Evolutionary conservation across 352 stramenopile species (phyloP), one percentile per base, ranked within the genome.

Genomic region (Phytophthora sp.): DNA sequence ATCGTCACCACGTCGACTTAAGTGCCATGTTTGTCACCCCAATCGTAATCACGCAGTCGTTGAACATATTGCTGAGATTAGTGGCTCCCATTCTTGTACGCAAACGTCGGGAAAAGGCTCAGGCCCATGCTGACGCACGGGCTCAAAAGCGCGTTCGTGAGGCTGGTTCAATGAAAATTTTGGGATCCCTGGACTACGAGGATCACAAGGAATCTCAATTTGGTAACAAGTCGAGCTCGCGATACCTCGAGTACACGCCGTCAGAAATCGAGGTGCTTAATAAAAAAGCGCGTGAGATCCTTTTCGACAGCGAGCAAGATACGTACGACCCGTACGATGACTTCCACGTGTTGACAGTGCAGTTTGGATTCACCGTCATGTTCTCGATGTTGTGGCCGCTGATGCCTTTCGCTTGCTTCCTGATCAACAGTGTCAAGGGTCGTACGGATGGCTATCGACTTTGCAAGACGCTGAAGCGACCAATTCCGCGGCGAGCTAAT

Each of bases 21-120:
- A 87, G 84, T 35, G 80, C 84, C 12, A 93, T 95, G 82, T 95
- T 95, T 73, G 79, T 95, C 30, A 95, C 88, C 2, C 86, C 88
- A 9, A 95, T 95, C 52, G 76, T 95, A 0, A 84, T 95, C 23
- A 95, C 88, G 6, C 86, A 95, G 71, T 76, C 66, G 46, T 72
- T 95, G 27, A 95, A 95, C 45, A 91, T 95, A 29, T 55, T 86
- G 23, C 44, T 95, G 9, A 72, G 82, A 13, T 64, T 93, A n/a
- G 73, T 91, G 11, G 74, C 72, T 16, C 86, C 88, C 2, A 82
- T 91, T 24, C 56, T 93, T 7, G 80, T 91, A n/a, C 84, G 85
- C 13, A 82, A 80, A 57, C 77, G 78, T 16, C 82, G 83, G 11
- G 84, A 93, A 56, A 73, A 76, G 5, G 81, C 82, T 5, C 80